Evolutionary conservation across 78 protist species (phyloP).

Genomic region (Guillardia theta): DNA sequence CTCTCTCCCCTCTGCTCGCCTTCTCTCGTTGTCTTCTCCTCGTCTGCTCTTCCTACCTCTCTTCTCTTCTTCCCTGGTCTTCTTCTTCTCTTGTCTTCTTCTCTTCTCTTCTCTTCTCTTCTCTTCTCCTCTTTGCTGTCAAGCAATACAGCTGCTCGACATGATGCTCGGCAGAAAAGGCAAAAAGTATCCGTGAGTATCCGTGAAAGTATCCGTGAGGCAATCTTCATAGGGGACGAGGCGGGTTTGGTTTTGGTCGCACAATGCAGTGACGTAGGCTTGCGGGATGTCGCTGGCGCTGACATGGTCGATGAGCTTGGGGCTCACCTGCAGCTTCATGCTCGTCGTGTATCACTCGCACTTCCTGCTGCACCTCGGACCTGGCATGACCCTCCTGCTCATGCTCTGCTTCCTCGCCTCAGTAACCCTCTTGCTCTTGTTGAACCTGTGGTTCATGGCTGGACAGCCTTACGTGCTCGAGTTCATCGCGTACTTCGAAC

Average conservation of each 20-base stretch:
- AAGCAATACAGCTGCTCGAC: too few relatives aligned
- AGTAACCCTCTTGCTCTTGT: neutral
- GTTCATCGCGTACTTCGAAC: neutral
- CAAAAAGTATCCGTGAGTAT: too few relatives aligned
- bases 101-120: neutral
- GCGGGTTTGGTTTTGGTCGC: too few relatives aligned
- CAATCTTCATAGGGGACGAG: too few relatives aligned
- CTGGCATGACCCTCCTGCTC: neutral
- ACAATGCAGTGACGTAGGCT: too few relatives aligned
- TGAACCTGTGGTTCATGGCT: constrained; percentile 29
- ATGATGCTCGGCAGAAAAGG: too few relatives aligned
- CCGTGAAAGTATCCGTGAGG: too few relatives aligned
- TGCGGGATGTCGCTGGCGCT: too few relatives aligned
- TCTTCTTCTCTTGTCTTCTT: neutral
- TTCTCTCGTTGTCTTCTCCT: neutral
- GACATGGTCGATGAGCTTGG: neutral
- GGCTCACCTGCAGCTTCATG: neutral
- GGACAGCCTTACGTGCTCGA: neutral
- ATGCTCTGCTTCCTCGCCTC: neutral
- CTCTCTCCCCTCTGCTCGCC: neutral
- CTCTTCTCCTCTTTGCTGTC: neutral
- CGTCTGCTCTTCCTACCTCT: neutral
- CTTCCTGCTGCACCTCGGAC: constrained; percentile 4
- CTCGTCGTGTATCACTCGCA: neutral
- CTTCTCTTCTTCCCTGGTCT: neutral